Conservation (phyloP, 163 green algal genomes). For the Smithsoniella earleae region DNA sequence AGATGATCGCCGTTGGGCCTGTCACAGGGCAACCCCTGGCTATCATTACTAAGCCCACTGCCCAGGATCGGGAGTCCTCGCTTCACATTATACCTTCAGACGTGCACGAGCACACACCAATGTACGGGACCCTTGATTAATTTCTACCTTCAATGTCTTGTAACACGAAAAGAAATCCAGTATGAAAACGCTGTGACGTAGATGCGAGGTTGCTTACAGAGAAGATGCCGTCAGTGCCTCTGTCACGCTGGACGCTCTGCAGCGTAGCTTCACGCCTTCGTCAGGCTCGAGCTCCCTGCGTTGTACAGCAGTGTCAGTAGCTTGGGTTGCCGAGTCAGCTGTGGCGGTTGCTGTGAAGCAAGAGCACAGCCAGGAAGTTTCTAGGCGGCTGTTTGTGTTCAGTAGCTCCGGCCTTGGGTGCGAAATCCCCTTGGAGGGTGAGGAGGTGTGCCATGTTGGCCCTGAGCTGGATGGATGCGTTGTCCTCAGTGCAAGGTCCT, state of each 20-base stretch:
- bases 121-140: not conserved
- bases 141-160: not conserved
- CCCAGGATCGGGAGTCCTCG: not conserved
- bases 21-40: not conserved
- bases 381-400: not conserved
- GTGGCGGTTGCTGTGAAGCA: constrained; percentile 3
- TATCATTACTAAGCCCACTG: constrained; percentile 15
- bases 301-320: not conserved
- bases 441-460: not conserved
- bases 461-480: constrained; percentile 10
- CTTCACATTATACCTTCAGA: not conserved
- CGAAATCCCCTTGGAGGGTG: not conserved
- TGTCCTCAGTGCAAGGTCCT: not conserved
- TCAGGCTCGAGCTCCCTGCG: not conserved
- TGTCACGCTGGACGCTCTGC: not conserved
- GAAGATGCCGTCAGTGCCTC: not conserved
- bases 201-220: not conserved
- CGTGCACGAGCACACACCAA: not conserved
- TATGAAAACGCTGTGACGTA: not conserved
- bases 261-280: not conserved
- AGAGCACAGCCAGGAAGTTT: not conserved
- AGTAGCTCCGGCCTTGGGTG: not conserved
- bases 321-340: not conserved
- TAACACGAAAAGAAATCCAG: not conserved
- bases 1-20: not conserved